Evolutionary conservation across 129 eudicot species (phyloP).

Genomic region (Pittosporum tobira): DNA sequence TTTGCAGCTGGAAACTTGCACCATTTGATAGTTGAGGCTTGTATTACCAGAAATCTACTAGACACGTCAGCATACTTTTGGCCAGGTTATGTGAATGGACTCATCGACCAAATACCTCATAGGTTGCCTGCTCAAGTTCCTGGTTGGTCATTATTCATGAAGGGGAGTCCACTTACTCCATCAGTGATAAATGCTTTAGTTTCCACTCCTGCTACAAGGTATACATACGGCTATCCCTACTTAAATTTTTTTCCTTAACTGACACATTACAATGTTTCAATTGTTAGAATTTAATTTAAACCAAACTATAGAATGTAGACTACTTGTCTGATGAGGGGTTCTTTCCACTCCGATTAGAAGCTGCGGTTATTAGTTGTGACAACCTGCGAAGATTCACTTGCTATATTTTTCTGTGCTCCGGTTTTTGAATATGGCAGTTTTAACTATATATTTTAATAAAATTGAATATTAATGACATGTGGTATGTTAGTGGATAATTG

Average conservation of each 20-base stretch:
- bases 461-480: neutral
- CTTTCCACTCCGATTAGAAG: neutral
- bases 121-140: slow-evolving; percentile 59
- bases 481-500: neutral
- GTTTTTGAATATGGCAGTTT: neutral
- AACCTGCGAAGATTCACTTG: neutral
- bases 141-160: slow-evolving; percentile 95
- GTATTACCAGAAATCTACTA: slow-evolving; percentile 83
- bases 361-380: neutral
- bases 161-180: slow-evolving; percentile 61
- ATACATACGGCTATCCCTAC: slow-evolving; percentile 14
- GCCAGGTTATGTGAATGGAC: slow-evolving; percentile 91
- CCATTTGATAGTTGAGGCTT: slow-evolving; percentile 86
- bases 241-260: neutral
- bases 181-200: slow-evolving; percentile 57
- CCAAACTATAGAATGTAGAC: neutral
- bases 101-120: slow-evolving; percentile 56
- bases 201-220: slow-evolving; percentile 97
- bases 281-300: neutral
- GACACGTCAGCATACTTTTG: slow-evolving; percentile 90
- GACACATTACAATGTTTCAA: neutral
- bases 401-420: neutral
- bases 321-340: neutral
- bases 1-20: slow-evolving; percentile 89
- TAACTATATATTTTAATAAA: too few species aligned